These are phyloP conservation scores for Termitomyces sp. DNA, from an alignment of 768 basidiomycete species.

Conservation along the genomic window DNA sequence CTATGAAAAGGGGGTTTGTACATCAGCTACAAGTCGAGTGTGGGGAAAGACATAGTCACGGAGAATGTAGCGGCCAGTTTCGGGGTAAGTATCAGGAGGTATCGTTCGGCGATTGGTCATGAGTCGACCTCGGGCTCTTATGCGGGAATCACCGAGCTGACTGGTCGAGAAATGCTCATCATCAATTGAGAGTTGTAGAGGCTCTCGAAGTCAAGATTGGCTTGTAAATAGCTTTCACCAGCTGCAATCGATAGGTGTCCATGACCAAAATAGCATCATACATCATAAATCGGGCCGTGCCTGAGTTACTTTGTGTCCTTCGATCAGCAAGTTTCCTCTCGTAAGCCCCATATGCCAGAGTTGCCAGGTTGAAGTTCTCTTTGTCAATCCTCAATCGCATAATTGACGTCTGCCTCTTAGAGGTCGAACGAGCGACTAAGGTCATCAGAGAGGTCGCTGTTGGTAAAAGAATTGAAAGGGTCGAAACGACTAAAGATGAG, in stretches of 20 bases:
- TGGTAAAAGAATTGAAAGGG: constrained; percentile 47
- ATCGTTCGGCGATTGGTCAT: too few species aligned
- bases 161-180: too few species aligned
- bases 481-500: constrained; percentile 53
- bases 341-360: constrained; percentile 38
- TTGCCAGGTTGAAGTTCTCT: constrained; percentile 37
- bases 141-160: too few species aligned
- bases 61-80: not conserved
- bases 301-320: too few species aligned
- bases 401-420: constrained; percentile 25
- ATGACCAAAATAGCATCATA: too few species aligned
- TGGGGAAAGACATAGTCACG: not conserved
- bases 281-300: too few species aligned
- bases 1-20: not conserved
- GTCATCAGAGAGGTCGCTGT: constrained; percentile 46
- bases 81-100: too few species aligned
- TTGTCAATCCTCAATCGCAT: not conserved
- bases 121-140: too few species aligned
- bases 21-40: not conserved
- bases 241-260: too few species aligned
- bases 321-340: not conserved
- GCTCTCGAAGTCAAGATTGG: too few species aligned
- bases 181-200: too few species aligned
- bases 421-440: constrained; percentile 64
- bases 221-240: too few species aligned